phyloP scores from a whole-genome alignment of 345 rosid species.

The Trapa incisa region DNA sequence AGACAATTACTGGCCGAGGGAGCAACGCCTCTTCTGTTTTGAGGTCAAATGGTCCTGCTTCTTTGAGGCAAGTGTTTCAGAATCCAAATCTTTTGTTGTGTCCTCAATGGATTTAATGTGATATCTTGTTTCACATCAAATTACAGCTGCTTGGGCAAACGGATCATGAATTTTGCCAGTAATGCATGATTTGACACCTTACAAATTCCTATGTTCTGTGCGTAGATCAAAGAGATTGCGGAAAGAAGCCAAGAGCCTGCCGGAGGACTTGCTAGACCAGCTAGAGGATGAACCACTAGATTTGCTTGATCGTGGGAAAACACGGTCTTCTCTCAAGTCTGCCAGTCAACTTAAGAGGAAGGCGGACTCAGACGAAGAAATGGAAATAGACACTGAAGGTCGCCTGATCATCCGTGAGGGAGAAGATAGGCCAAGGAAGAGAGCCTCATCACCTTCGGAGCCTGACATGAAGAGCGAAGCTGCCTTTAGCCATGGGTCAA shows the following conservation, averaged over 20 bases:
- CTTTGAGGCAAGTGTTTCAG: constrained; percentile 32
- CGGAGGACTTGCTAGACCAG: constrained; percentile 55
- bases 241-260: constrained; percentile 46
- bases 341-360: constrained; percentile 40
- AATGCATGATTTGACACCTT: constrained; percentile 2
- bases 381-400: constrained; percentile 76
- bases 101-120: too few relatives aligned
- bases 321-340: constrained; percentile 65
- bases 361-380: constrained; percentile 68
- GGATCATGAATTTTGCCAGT: background rate
- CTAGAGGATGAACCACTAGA: constrained; percentile 89
- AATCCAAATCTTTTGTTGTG: background rate
- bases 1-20: constrained; percentile 25
- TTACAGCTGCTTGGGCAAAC: background rate
- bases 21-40: constrained; percentile 20
- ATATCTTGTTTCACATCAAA: too few relatives aligned
- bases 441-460: background rate
- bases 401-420: constrained; percentile 55
- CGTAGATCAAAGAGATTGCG: constrained; percentile 43
- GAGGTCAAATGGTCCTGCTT: background rate
- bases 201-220: background rate
- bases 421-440: constrained; percentile 12
- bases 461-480: constrained; percentile 48
- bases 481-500: constrained; percentile 29
- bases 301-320: constrained; percentile 64